Evolutionary conservation across 139 green algal genomes (phyloP).

Genomic region (Micractinium conductrix): DNA sequence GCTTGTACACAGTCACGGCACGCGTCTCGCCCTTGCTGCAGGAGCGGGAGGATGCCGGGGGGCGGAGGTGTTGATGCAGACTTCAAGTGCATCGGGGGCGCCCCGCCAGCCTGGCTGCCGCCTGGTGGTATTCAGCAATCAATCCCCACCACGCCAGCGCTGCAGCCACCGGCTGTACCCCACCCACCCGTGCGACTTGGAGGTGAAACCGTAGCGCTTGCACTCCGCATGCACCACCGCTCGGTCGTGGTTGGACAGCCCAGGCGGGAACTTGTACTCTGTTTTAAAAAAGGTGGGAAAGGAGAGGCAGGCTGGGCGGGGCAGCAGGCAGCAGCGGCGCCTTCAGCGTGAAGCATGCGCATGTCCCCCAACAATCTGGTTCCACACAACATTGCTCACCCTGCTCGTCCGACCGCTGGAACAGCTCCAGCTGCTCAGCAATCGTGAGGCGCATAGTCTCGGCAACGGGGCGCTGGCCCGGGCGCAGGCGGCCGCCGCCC

Average conservation of each 20-base stretch:
- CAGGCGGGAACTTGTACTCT: conserved; percentile 72
- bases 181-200: conserved; percentile 59
- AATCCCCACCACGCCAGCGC: neutral
- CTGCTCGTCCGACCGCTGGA: conserved; percentile 45
- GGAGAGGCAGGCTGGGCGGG: neutral
- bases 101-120: neutral
- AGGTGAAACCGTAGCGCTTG: conserved; percentile 70
- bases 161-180: neutral
- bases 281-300: too few relatives aligned
- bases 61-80: neutral
- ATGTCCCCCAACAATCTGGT: too few relatives aligned
- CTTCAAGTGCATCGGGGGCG: too few relatives aligned
- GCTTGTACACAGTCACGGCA: conserved; percentile 48
- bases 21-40: conserved; percentile 49
- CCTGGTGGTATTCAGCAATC: neutral
- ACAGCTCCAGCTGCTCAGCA: conserved; percentile 44
- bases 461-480: conserved; percentile 51
- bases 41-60: neutral
- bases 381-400: conserved; percentile 10
- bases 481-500: conserved; percentile 38
- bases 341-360: neutral
- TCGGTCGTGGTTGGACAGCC: conserved; percentile 76
- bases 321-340: neutral
- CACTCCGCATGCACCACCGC: conserved; percentile 76
- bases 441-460: conserved; percentile 57